These are phyloP conservation scores for Cyclostephanos invisitatus DNA, from an alignment of 108 stramenopile species.

Conservation along the genomic window DNA sequence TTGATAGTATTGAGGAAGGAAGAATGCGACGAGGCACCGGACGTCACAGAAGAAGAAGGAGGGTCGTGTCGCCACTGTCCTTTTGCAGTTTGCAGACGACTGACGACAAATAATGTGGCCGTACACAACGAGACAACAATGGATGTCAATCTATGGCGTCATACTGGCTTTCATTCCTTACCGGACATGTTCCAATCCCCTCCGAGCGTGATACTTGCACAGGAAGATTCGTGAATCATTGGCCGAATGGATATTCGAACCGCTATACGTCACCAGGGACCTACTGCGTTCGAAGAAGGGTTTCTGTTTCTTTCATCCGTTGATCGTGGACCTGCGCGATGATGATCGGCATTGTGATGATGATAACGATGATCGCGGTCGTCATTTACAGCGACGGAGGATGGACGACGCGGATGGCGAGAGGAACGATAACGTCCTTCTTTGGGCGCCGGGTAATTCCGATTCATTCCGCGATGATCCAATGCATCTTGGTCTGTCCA, in stretches of 20 bases:
- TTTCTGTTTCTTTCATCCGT: constrained; percentile 55
- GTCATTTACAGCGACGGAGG: too few relatives aligned
- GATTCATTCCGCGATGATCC: neutral
- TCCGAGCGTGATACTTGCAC: constrained; percentile 66
- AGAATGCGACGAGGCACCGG: constrained; percentile 49
- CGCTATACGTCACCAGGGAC: constrained; percentile 54
- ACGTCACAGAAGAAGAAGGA: constrained; percentile 11
- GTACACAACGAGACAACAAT: neutral
- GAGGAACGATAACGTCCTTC: neutral
- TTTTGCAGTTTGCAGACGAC: too few relatives aligned
- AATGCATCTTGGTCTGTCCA: neutral
- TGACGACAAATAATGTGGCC: neutral
- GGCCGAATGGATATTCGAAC: constrained; percentile 62
- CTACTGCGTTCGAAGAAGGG: constrained; percentile 69
- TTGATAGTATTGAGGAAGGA: constrained; percentile 33
- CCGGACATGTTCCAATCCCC: constrained; percentile 52
- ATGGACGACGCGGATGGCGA: neutral
- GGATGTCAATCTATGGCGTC: constrained; percentile 54
- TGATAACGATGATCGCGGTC: too few relatives aligned
- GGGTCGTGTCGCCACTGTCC: too few relatives aligned
- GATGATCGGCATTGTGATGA: too few relatives aligned
- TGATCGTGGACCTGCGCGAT: constrained; percentile 30
- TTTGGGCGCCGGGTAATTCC: constrained; percentile 25
- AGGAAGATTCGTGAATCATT: constrained; percentile 53
- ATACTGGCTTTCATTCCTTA: constrained; percentile 41